Percentiles rank a stretch among this genome's conserved stretches.
Conservation (phyloP, 2,329 filamentous ascomycete genomes). For the Phyllosticta capitalensis region DNA sequence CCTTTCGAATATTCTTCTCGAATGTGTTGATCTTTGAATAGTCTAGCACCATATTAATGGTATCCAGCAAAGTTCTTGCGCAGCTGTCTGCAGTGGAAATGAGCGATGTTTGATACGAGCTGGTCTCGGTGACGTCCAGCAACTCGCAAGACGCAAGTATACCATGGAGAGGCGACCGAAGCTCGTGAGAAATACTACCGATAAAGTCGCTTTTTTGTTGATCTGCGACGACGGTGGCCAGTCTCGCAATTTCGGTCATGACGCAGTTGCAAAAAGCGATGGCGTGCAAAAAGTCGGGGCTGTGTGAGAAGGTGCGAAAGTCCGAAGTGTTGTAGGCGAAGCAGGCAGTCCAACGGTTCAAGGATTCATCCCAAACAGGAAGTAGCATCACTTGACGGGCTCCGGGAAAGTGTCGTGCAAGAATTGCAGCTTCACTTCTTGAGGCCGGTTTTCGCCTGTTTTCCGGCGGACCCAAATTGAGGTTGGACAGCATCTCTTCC, state of each 20-base stretch:
- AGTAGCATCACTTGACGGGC: conserved; percentile 41
- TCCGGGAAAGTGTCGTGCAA: conserved; percentile 38
- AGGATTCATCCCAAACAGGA: conserved; percentile 42
- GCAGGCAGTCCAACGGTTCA: conserved; percentile 37
- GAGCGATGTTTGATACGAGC: conserved; percentile 33
- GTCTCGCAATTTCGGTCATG: conserved; percentile 31
- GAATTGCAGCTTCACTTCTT: conserved; percentile 27
- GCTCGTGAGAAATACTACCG: conserved; percentile 43
- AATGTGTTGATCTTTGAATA: conserved; percentile 37
- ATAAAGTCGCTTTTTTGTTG: conserved; percentile 45
- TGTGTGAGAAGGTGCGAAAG: conserved; percentile 21
- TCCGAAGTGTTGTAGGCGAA: conserved; percentile 33
- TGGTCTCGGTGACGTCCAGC: conserved; percentile 34
- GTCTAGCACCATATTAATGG: conserved; percentile 36
- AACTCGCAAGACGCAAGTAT: conserved; percentile 40
- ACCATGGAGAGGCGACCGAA: conserved; percentile 35
- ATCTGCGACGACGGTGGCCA: conserved; percentile 33
- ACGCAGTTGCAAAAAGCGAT: conserved; percentile 35
- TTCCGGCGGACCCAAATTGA: conserved; percentile 5
- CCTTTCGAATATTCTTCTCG: conserved; percentile 21
- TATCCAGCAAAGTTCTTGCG: conserved; percentile 42
- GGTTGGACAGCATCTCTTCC: conserved; percentile 13
- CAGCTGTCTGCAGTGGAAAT: conserved; percentile 42
- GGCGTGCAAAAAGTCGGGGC: conserved; percentile 32
- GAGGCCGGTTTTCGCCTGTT: conserved; percentile 10